Evolutionary conservation across 1,284 basidiomycete genomes (phyloP), one percentile per base, ranked within the genome.

Genomic region (Trichosporon ovoides): DNA sequence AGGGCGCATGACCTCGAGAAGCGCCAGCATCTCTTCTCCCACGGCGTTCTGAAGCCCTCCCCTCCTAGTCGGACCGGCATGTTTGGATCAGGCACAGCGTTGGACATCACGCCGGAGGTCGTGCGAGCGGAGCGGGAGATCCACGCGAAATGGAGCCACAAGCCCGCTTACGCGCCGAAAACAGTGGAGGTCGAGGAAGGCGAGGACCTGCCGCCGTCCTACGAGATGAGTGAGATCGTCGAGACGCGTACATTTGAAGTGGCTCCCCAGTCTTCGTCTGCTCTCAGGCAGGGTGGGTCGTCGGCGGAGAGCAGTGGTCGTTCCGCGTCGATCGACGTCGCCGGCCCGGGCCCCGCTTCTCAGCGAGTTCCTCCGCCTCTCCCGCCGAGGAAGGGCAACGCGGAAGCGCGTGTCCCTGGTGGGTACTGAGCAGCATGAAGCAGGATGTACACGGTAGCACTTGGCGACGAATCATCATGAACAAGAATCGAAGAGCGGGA

Each of bases 1-100:
- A 77, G 75, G 75, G 74, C 75, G 13, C 74, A 74, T 62, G 76
- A 89, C 72, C 74, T 90, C 6, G 88, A 91, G 75, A 90, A 90
- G 71, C 79, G 83, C 13, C 87, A 90, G 68, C 87, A 90, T 72
- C 84, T 82, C 52, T 80, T 87, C 54, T 69, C 70, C 6, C 69
- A 67, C 46, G 66, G 66, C 14, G 67, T 78, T 22, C 65, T 79
- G 36, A 60, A 71, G 55, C 77, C 74, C 1, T 68, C 77, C 19
- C 66, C 69, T 16, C 72, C 73, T 2, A 11, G 40, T 37, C 64
- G 68, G 53, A 68, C 69, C 18, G 74, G 74, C 14, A 62, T 74
- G 37, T 74, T 68, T 55, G 74, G 74, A 22, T 69, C 66, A 36
- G 74, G 74, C 14, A 59, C 52, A n/a, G 59, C 69, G 11, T 60